These are phyloP conservation scores for Aurantiochytrium sp. DNA, from an alignment of 108 stramenopile genomes.

Conservation along the genomic window DNA sequence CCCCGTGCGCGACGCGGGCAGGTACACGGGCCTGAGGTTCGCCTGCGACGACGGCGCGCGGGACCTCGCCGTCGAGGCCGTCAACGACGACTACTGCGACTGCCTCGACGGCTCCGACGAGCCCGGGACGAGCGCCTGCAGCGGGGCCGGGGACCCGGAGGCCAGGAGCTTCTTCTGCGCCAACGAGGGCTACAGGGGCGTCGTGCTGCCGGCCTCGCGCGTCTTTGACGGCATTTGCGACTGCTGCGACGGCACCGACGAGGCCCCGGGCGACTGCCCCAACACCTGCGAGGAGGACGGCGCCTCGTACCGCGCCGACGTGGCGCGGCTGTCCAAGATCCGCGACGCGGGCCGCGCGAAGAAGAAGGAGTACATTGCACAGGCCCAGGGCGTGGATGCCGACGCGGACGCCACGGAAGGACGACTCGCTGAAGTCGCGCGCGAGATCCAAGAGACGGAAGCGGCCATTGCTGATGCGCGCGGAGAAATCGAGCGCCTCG, in stretches of 20 bases:
- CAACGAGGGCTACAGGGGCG: conserved; percentile 27
- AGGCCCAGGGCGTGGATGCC: neutral
- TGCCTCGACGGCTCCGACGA: conserved; percentile 40
- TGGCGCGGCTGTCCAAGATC: neutral
- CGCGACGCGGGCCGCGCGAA: neutral
- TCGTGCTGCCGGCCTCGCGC: neutral
- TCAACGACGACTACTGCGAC: conserved; percentile 44
- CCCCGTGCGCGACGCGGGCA: neutral
- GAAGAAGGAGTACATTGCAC: neutral
- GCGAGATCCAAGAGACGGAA: neutral
- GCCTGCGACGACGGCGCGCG: neutral
- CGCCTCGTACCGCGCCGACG: neutral
- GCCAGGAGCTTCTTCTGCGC: conserved; percentile 28
- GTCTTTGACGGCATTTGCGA: conserved; percentile 40
- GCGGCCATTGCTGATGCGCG: neutral
- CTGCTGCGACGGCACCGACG: conserved; percentile 37
- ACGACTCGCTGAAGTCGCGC: neutral
- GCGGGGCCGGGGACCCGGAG: neutral
- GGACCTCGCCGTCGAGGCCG: neutral
- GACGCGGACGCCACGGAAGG: neutral
- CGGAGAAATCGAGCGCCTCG: neutral
- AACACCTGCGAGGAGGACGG: conserved; percentile 36
- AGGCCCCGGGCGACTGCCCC: neutral
- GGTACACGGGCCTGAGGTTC: neutral
- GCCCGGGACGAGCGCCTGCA: conserved; percentile 34